phyloP scores from a whole-genome alignment of 352 stramenopile species.

The Phytophthora ramorum region DNA sequence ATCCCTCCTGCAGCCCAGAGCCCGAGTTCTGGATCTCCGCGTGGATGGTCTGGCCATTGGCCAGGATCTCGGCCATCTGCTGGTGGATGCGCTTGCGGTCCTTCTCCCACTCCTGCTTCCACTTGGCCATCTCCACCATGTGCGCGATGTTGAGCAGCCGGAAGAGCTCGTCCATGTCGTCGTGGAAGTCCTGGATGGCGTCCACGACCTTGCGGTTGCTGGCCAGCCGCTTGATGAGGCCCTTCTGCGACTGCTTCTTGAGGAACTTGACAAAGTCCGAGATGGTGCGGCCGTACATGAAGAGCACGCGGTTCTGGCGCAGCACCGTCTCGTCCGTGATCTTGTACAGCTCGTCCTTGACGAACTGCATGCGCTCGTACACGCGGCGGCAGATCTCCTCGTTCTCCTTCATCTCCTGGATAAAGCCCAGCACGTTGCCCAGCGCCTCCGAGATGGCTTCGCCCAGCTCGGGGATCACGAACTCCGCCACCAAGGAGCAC shows the following conservation, averaged over 20 bases:
- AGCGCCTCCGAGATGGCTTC: constrained; percentile 32
- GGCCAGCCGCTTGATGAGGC: constrained; percentile 21
- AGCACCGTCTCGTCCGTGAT: constrained; percentile 37
- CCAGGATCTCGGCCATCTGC: constrained; percentile 14
- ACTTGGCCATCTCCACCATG: constrained; percentile 14
- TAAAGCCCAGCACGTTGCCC: constrained; percentile 22
- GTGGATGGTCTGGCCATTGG: constrained; percentile 12
- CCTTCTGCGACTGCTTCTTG: constrained; percentile 5
- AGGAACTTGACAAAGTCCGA: constrained; percentile 29
- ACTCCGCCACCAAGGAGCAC: neutral
- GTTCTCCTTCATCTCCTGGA: constrained; percentile 33
- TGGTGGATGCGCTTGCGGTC: constrained; percentile 19
- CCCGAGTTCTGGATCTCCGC: constrained; percentile 2
- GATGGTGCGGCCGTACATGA: constrained; percentile 36
- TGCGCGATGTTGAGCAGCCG: constrained; percentile 22
- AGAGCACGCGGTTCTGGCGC: constrained; percentile 35
- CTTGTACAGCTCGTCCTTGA: constrained; percentile 41
- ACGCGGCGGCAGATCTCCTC: constrained; percentile 26
- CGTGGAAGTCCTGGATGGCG: constrained; percentile 21
- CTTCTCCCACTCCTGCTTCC: constrained; percentile 24
- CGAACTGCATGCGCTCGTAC: constrained; percentile 29
- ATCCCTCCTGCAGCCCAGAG: constrained; percentile 4
- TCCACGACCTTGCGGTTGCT: constrained; percentile 28
- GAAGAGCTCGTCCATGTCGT: constrained; percentile 28
- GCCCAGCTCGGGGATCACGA: constrained; percentile 39